A percentile compares a stretch with the other conserved stretches of the same genome.
Evolutionary conservation across 2,329 filamentous ascomycete genomes (phyloP).

Genomic region (Curvularia eragrostidis): DNA sequence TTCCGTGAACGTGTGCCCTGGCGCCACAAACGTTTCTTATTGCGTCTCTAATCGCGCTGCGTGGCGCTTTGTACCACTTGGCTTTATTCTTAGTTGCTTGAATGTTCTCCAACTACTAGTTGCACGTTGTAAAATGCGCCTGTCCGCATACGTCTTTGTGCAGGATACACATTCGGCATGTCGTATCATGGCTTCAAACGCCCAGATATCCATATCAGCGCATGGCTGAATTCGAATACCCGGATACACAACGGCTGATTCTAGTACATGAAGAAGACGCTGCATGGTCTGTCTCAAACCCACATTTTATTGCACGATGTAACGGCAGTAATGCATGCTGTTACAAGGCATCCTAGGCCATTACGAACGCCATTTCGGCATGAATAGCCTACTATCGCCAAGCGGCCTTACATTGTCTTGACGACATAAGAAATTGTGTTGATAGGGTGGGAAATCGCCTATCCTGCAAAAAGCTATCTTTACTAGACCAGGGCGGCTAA

Average conservation of each 20-base stretch:
- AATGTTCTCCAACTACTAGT: neutral
- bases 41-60: neutral
- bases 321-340: neutral
- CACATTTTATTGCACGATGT: conserved; percentile 4
- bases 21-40: neutral
- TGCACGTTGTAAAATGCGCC: neutral
- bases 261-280: neutral
- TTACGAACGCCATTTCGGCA: neutral
- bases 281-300: neutral
- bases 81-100: neutral
- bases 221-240: neutral
- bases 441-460: neutral
- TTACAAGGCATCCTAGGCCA: neutral
- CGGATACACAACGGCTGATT: neutral
- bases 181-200: too few relatives aligned
- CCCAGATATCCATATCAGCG: neutral
- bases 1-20: neutral
- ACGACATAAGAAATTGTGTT: neutral
- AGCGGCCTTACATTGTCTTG: neutral
- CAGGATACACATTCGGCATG: neutral
- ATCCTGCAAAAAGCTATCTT: neutral
- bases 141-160: neutral
- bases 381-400: neutral
- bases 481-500: neutral
- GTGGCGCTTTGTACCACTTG: neutral